These are phyloP conservation scores for Magnolia changhungtana DNA, from an alignment of 164 flowering plant genomes.

Conservation along the genomic window DNA sequence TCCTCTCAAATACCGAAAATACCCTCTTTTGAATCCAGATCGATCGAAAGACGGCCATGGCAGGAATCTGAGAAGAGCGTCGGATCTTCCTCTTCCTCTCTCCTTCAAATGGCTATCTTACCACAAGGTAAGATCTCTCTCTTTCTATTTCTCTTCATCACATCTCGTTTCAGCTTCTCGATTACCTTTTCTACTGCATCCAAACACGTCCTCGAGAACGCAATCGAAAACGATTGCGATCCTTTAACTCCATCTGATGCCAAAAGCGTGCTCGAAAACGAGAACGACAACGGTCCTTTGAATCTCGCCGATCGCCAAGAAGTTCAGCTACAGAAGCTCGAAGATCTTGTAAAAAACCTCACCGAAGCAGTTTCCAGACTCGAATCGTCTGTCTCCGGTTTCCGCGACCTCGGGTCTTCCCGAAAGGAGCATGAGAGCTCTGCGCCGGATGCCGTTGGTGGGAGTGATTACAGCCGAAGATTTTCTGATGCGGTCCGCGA, in stretches of 20 bases:
- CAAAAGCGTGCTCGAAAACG: constrained; percentile 16
- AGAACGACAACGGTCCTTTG: constrained; percentile 6
- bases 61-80: neutral
- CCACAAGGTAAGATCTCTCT: constrained; percentile 41
- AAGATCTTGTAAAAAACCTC: constrained; percentile 57
- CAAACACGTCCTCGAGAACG: constrained; percentile 15
- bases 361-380: constrained; percentile 55
- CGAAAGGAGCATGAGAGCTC: constrained; percentile 18
- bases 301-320: constrained; percentile 32
- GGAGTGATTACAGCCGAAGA: constrained; percentile 9
- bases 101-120: constrained; percentile 25
- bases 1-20: neutral
- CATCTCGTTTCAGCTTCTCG: constrained; percentile 5
- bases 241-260: neutral
- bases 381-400: constrained; percentile 39
- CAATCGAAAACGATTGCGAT: constrained; percentile 5
- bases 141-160: constrained; percentile 29
- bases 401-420: constrained; percentile 8
- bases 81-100: neutral
- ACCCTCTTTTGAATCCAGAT: neutral
- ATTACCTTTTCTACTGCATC: constrained; percentile 17
- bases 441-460: constrained; percentile 5
- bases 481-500: neutral
- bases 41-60: neutral
- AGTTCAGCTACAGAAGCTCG: constrained; percentile 53